These are phyloP conservation scores for Mycena olivaceomarginata DNA, from an alignment of 768 basidiomycete species.

Conservation along the genomic window DNA sequence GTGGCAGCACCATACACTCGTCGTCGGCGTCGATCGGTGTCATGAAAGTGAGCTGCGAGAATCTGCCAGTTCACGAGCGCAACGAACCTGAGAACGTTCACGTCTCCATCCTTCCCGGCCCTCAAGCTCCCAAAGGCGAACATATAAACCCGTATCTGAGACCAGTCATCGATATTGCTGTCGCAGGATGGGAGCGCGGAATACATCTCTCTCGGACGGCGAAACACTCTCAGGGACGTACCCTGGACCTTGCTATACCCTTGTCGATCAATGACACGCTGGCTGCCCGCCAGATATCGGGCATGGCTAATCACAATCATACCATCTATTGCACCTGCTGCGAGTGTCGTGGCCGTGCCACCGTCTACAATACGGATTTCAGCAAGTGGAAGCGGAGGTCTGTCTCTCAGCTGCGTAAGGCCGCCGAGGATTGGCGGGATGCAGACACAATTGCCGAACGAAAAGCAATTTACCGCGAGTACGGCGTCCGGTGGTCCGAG, in stretches of 20 bases:
- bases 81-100: no score
- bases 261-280: constrained; percentile 51
- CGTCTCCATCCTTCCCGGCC: no score
- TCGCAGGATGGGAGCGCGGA: no score
- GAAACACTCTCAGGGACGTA: neutral
- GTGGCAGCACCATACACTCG: constrained; percentile 5
- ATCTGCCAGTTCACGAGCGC: no score
- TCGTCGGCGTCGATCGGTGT: neutral
- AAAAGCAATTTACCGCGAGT: neutral
- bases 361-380: constrained; percentile 19
- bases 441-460: constrained; percentile 1
- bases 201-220: no score
- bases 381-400: neutral
- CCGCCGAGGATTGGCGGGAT: constrained; percentile 11
- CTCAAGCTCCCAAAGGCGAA: no score
- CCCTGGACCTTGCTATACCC: neutral
- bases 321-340: constrained; percentile 51
- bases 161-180: no score
- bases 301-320: constrained; percentile 43
- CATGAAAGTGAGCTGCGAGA: no score
- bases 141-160: no score
- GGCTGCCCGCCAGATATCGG: constrained; percentile 46
- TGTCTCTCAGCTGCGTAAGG: neutral
- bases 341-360: constrained; percentile 34
- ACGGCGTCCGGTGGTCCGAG: constrained; percentile 16